phyloP scores from a whole-genome alignment of 176 grass and related monocot species.

The Chrysopogon serrulatus region DNA sequence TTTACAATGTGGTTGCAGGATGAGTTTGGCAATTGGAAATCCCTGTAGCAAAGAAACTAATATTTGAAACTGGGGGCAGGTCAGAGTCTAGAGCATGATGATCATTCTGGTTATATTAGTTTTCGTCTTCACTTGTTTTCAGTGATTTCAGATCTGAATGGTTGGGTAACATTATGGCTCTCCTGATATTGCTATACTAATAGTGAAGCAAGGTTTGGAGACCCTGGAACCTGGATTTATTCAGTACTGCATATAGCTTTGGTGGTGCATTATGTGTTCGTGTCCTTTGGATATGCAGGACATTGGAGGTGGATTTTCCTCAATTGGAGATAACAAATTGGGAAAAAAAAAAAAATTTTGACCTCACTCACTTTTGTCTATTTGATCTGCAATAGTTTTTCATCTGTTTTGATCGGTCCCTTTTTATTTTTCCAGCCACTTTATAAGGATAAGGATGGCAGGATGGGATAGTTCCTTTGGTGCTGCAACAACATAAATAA shows the following conservation, averaged over 20 bases:
- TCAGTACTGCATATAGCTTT: neutral
- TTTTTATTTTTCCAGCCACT: neutral
- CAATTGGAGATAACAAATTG: too few relatives aligned
- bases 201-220: neutral
- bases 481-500: too few relatives aligned
- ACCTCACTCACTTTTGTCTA: neutral
- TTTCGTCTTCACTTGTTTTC: neutral
- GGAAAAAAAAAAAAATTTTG: neutral
- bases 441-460: neutral
- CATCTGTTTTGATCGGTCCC: neutral
- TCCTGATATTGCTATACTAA: neutral
- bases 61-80: neutral
- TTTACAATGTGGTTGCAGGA: neutral
- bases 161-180: neutral
- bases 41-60: neutral
- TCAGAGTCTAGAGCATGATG: neutral
- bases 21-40: neutral
- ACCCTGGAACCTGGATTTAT: neutral
- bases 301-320: neutral
- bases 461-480: neutral
- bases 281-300: neutral
- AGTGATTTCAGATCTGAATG: neutral
- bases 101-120: neutral
- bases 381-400: neutral
- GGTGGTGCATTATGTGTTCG: neutral